These are phyloP conservation scores for Claviceps pusilla DNA, from an alignment of 2,329 filamentous ascomycete species.

Conservation along the genomic window DNA sequence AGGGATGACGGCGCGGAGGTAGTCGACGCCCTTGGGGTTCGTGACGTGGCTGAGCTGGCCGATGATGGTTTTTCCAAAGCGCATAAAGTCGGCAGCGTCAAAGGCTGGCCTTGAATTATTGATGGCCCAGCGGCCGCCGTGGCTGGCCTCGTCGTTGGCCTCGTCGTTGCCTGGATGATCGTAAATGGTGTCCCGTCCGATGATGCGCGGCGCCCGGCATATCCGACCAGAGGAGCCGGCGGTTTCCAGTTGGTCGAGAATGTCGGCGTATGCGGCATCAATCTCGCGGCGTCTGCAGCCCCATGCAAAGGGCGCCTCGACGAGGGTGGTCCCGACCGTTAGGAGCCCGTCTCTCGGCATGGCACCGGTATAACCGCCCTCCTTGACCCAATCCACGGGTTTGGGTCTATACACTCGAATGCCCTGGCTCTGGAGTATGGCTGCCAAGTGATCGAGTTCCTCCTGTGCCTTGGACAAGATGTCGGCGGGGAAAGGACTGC, in stretches of 20 bases:
- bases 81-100: constrained; percentile 20
- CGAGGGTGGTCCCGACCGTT: constrained; percentile 16
- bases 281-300: constrained; percentile 13
- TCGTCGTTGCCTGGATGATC: constrained; percentile 2
- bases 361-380: constrained; percentile 17
- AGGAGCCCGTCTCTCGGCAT: constrained; percentile 20
- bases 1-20: constrained; percentile 12
- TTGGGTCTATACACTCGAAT: constrained; percentile 12
- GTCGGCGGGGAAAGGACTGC: constrained; percentile 9
- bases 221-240: neutral
- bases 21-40: constrained; percentile 17
- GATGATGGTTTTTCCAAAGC: constrained; percentile 17
- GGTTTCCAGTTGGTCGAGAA: constrained; percentile 1
- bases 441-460: constrained; percentile 13
- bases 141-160: neutral
- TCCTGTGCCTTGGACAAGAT: constrained; percentile 11
- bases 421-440: constrained; percentile 10
- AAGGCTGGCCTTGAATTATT: constrained; percentile 20
- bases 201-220: constrained; percentile 5
- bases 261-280: constrained; percentile 7
- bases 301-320: constrained; percentile 19
- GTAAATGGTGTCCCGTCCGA: constrained; percentile 11
- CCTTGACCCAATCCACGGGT: constrained; percentile 11
- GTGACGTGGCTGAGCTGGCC: constrained; percentile 20
- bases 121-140: constrained; percentile 12